Evolutionary conservation across 345 rosid genomes (phyloP).

Genomic region (Rhizophora mangle): DNA sequence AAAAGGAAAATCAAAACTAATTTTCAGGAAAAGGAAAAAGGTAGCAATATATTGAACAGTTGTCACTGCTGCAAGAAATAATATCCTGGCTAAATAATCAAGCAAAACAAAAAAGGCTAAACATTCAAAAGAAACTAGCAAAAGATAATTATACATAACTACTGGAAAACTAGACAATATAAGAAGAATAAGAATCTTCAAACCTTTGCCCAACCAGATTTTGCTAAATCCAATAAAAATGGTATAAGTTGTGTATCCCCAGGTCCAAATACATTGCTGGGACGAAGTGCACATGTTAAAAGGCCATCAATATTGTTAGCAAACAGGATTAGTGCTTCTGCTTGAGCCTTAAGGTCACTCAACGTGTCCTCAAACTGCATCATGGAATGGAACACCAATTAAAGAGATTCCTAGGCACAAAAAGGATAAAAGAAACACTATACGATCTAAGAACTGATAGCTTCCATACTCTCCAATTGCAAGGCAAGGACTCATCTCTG

Average conservation of each 20-base stretch:
- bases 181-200: conserved; percentile 10
- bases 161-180: neutral
- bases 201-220: conserved; percentile 86
- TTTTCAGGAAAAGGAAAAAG: neutral
- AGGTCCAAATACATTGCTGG: conserved; percentile 90
- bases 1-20: neutral
- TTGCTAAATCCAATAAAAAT: conserved; percentile 56
- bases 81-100: neutral
- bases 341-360: conserved; percentile 91
- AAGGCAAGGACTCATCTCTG: conserved; percentile 66
- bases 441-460: neutral
- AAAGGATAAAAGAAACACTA: neutral
- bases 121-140: neutral
- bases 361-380: conserved; percentile 61
- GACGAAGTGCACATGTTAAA: conserved; percentile 85
- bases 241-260: conserved; percentile 65
- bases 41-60: neutral
- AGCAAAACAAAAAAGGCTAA: neutral
- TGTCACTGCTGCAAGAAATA: neutral
- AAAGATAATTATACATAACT: neutral
- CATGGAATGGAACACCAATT: conserved; percentile 17
- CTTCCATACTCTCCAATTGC: conserved; percentile 55
- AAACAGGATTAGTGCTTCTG: conserved; percentile 66
- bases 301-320: conserved; percentile 79
- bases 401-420: conserved; percentile 19